Evolutionary conservation across 257 asterid species (phyloP).

Genomic region (Rubia yunnanensis): DNA sequence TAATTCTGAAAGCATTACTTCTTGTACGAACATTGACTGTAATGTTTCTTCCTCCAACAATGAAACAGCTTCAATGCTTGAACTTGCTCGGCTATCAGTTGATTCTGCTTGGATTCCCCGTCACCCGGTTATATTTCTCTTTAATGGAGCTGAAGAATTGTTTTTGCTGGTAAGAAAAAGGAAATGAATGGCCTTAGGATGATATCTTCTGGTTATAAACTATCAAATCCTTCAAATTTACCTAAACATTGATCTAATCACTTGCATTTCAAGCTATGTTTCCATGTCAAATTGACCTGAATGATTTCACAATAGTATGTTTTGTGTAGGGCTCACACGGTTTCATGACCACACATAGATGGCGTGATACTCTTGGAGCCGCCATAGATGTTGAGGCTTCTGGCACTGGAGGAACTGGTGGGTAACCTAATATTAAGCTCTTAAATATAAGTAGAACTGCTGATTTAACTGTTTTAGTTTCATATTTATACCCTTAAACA

Average conservation of each 20-base stretch:
- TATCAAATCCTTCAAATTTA: background rate
- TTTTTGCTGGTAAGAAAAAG: conserved; percentile 76
- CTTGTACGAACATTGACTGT: conserved; percentile 17
- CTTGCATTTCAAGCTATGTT: background rate
- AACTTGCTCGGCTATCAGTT: conserved; percentile 70
- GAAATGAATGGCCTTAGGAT: no score
- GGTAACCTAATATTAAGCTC: conserved; percentile 10
- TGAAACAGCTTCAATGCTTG: conserved; percentile 78
- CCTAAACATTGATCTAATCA: background rate
- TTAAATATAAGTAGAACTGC: background rate
- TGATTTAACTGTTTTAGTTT: background rate
- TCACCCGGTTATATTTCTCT: conserved; percentile 78
- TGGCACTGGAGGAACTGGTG: conserved; percentile 96
- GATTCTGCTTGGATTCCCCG: conserved; percentile 96
- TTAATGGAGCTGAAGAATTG: conserved; percentile 98
- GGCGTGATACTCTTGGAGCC: conserved; percentile 91
- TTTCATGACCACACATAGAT: conserved; percentile 86
- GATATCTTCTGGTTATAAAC: background rate
- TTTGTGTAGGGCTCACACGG: conserved; percentile 89
- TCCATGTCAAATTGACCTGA: background rate
- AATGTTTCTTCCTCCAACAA: conserved; percentile 21
- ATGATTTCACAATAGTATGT: conserved; percentile 5
- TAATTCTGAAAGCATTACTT: background rate
- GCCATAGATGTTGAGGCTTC: conserved; percentile 83
- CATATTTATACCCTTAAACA: background rate